These are phyloP conservation scores for Cardiospermum halicacabum DNA, from an alignment of 345 rosid genomes.

Conservation along the genomic window DNA sequence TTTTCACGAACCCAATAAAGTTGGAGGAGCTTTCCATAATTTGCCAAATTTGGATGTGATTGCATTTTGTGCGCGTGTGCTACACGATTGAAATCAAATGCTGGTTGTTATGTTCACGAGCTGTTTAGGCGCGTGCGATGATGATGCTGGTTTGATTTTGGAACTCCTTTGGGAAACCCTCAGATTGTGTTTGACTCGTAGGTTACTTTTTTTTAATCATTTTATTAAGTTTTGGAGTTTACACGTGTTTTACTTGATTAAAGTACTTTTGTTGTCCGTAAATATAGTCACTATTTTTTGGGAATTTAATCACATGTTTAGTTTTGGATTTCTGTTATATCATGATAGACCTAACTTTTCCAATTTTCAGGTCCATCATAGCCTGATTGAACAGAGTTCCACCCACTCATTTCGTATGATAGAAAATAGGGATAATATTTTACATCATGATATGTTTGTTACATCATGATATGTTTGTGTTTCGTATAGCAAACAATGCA, in stretches of 20 bases:
- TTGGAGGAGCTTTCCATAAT: background rate
- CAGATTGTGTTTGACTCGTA: constrained; percentile 4
- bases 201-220: background rate
- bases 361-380: too few species aligned
- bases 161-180: background rate
- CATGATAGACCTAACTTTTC: too few species aligned
- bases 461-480: too few species aligned
- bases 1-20: background rate
- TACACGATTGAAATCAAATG: background rate
- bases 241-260: background rate
- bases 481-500: too few species aligned
- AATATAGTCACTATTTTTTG: background rate
- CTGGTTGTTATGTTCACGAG: background rate
- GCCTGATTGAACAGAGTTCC: too few species aligned
- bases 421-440: too few species aligned
- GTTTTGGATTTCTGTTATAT: too few species aligned
- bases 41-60: background rate
- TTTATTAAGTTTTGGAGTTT: too few species aligned
- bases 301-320: too few species aligned
- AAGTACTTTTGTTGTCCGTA: background rate
- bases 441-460: too few species aligned
- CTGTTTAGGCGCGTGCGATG: background rate
- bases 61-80: background rate
- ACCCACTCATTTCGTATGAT: too few species aligned
- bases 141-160: background rate